These are phyloP conservation scores for Chiua sp. DNA, from an alignment of 1,284 basidiomycete species.

Conservation along the genomic window DNA sequence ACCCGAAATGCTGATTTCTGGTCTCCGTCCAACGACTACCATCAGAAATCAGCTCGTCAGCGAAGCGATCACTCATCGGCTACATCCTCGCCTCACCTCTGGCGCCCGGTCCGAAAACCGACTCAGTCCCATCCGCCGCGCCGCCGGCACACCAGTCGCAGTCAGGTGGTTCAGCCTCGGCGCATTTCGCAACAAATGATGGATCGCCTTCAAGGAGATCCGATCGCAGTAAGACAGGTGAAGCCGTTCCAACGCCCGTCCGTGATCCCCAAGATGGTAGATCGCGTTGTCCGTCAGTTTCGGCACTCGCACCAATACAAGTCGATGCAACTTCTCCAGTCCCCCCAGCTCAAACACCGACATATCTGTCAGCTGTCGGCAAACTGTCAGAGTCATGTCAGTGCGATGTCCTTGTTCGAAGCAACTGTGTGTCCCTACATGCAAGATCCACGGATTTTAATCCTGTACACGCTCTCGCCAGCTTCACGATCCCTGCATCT, in stretches of 20 bases:
- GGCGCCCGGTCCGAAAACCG: slow-evolving; percentile 84
- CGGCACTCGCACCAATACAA: slow-evolving; percentile 81
- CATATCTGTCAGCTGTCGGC: slow-evolving; percentile 84
- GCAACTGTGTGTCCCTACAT: slow-evolving; percentile 55
- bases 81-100: slow-evolving; percentile 47
- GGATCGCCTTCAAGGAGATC: slow-evolving; percentile 80
- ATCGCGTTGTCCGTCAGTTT: slow-evolving; percentile 70
- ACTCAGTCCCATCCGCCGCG: slow-evolving; percentile 75
- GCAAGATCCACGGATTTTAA: slow-evolving; percentile 87
- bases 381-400: slow-evolving; percentile 55
- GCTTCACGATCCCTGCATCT: slow-evolving; percentile 74
- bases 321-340: slow-evolving; percentile 74
- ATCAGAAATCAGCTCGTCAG: slow-evolving; percentile 13
- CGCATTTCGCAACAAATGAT: slow-evolving; percentile 72
- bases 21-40: slow-evolving; percentile 57
- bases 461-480: slow-evolving; percentile 76
- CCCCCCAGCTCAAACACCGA: slow-evolving; percentile 83
- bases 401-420: slow-evolving; percentile 4
- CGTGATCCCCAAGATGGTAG: slow-evolving; percentile 71
- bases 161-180: slow-evolving; percentile 77
- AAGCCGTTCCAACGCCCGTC: slow-evolving; percentile 76
- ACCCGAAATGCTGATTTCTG: slow-evolving; percentile 83
- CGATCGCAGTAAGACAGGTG: slow-evolving; percentile 91
- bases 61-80: slow-evolving; percentile 14
- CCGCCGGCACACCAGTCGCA: slow-evolving; percentile 82